Percentiles rank a stretch among this genome's conserved stretches.
These are phyloP conservation scores for Neodidymelliopsis sp. DNA, from an alignment of 2,329 filamentous ascomycete genomes.

Conservation along the genomic window DNA sequence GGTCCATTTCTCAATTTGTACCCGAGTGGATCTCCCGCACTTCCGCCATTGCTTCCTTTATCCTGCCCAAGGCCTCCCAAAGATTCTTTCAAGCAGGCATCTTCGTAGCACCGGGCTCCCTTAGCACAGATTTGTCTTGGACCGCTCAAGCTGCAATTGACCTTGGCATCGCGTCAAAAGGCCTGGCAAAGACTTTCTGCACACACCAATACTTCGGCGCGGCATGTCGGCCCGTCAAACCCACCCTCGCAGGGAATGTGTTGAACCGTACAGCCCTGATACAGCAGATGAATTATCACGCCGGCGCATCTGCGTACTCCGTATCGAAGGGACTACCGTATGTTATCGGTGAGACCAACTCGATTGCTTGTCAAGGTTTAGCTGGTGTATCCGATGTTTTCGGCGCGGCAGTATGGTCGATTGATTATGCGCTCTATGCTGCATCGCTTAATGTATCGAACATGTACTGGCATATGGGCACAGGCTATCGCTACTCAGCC, in stretches of 20 bases:
- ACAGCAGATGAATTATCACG: conserved; percentile 57
- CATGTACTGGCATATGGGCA: conserved; percentile 71
- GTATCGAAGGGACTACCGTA: conserved; percentile 56
- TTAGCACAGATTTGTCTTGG: conserved; percentile 20
- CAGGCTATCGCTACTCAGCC: conserved; percentile 66
- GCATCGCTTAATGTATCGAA: conserved; percentile 62
- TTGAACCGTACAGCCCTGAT: conserved; percentile 68
- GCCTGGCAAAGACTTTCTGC: conserved; percentile 24
- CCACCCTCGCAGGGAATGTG: conserved; percentile 66
- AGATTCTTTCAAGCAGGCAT: conserved; percentile 25
- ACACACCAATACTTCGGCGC: conserved; percentile 30
- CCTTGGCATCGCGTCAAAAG: conserved; percentile 16
- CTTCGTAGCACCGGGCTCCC: conserved; percentile 21
- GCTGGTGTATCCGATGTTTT: conserved; percentile 71
- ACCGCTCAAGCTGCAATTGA: conserved; percentile 25
- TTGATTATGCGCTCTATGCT: conserved; percentile 68
- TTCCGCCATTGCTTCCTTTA: conserved; percentile 13
- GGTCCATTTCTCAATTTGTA: conserved; percentile 20
- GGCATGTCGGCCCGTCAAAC: conserved; percentile 22
- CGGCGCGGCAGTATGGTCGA: conserved; percentile 69
- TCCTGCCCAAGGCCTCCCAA: conserved; percentile 5
- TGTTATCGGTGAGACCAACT: conserved; percentile 69
- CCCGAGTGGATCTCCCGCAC: conserved; percentile 24
- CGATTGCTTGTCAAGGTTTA: conserved; percentile 67
- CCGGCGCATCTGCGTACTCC: conserved; percentile 53